Conservation (phyloP, 2,329 filamentous ascomycete species). For the Davidsoniella australis region DNA sequence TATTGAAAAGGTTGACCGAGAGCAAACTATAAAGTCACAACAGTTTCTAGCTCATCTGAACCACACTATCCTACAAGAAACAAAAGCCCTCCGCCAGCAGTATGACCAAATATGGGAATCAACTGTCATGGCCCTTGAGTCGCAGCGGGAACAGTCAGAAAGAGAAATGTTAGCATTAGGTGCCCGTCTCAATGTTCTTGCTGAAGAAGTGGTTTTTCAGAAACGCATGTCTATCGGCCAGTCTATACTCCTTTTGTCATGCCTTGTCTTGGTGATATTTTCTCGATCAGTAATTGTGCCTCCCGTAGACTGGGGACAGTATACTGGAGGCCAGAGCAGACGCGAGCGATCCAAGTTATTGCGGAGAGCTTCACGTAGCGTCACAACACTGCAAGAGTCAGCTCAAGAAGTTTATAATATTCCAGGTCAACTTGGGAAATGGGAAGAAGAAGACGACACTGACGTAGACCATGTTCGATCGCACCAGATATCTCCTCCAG, state of each 20-base stretch:
- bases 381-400: background rate
- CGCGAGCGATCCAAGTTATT: background rate
- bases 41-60: conserved; percentile 76
- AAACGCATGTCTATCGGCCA: conserved; percentile 92
- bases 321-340: background rate
- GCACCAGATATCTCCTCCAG: conserved; percentile 2
- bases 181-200: conserved; percentile 65
- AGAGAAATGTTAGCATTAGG: conserved; percentile 71
- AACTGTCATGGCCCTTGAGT: conserved; percentile 79
- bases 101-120: conserved; percentile 97
- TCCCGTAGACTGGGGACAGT: conserved; percentile 7
- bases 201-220: conserved; percentile 76
- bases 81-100: conserved; percentile 60
- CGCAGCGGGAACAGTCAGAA: conserved; percentile 69
- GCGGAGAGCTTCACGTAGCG: background rate
- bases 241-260: conserved; percentile 70
- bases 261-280: conserved; percentile 77
- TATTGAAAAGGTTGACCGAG: conserved; percentile 70
- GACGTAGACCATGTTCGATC: background rate
- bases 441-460: background rate
- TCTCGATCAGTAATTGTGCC: conserved; percentile 23
- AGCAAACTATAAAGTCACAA: conserved; percentile 69
- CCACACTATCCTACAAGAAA: conserved; percentile 64
- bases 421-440: background rate
- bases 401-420: background rate